Evolutionary conservation across 768 basidiomycete genomes (phyloP), one percentile per base, ranked within the genome.

Genomic region (Tricholoma matsutake): DNA sequence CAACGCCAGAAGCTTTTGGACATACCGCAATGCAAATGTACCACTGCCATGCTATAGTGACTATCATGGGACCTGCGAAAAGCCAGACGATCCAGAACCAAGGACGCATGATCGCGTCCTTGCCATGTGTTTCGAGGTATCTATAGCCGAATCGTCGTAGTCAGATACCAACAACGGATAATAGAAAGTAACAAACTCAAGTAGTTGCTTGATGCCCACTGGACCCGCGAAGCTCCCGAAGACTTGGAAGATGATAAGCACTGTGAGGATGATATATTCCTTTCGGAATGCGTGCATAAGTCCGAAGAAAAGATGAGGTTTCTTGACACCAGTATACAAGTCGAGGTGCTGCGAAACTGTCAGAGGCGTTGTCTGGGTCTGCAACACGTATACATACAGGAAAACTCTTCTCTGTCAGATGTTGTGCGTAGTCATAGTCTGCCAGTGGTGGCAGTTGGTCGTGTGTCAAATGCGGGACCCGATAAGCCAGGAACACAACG

Each of bases 1-100:
- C 8, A 32, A 32, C 4, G 8, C 31, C 31, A n/a, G n/a, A n/a
- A 32, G 25, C 45, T 37, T 8, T 9, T 34, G 16, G 64, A 66
- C 71, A 35, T 61, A 73, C 88, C 72, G 74, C 69, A 29, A 79
- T 69, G 66, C 75, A 85, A 37, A 79, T 73, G 64, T 87, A 89
- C 72, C 77, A 79, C 63, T 90, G 84, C 57, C 80, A 77, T 32
- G 73, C 64, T 7, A 87, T 22, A 4, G 80, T 73, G 16, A 69
- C 73, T 6, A 79, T 0, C 3, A 76, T 67, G 9, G 84, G 82
- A 10, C 83, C 84, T 4, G 81, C 47, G 61, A 85, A 80, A 10
- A 86, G 73, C 67, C 75, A 73, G 0, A 72, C 31, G 11, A 90
- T 81, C 88, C 89, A 91, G 7, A 90, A 80, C 83, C 88, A 89